Conservation (phyloP, 1,284 basidiomycete species). For the Naganishia sp. region DNA sequence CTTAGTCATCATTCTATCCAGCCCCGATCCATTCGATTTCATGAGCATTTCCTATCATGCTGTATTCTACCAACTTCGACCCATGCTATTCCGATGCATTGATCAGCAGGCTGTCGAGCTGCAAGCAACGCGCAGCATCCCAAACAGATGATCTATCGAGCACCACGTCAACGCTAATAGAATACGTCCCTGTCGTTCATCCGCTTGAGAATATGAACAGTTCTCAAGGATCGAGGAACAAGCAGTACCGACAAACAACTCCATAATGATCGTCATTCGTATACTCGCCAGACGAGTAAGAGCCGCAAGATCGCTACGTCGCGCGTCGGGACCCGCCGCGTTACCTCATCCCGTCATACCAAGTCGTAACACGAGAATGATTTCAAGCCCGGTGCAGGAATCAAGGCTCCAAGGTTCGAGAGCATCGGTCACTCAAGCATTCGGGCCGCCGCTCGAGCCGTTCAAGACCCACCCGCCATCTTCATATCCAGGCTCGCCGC, state of each 20-base stretch:
- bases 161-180: too few species aligned
- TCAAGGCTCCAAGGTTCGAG: background rate
- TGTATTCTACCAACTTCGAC: too few species aligned
- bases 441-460: background rate
- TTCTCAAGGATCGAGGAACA: too few species aligned
- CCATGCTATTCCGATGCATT: background rate
- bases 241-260: too few species aligned
- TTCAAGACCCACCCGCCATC: constrained; percentile 31
- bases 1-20: too few species aligned
- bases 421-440: background rate
- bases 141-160: too few species aligned
- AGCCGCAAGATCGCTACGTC: background rate
- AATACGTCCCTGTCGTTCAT: too few species aligned
- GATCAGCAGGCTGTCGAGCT: background rate
- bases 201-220: too few species aligned
- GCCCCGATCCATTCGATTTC: background rate
- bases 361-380: background rate
- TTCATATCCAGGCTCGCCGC: constrained; percentile 30
- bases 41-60: background rate
- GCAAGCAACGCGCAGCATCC: too few species aligned
- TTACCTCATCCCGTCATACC: background rate
- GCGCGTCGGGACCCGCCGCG: background rate
- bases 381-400: background rate
- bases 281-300: background rate
- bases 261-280: too few species aligned